A percentile compares a stretch with the other conserved stretches of the same genome.
phyloP scores from a whole-genome alignment of 2,329 filamentous ascomycete genomes.

The Verticillium longisporum region DNA sequence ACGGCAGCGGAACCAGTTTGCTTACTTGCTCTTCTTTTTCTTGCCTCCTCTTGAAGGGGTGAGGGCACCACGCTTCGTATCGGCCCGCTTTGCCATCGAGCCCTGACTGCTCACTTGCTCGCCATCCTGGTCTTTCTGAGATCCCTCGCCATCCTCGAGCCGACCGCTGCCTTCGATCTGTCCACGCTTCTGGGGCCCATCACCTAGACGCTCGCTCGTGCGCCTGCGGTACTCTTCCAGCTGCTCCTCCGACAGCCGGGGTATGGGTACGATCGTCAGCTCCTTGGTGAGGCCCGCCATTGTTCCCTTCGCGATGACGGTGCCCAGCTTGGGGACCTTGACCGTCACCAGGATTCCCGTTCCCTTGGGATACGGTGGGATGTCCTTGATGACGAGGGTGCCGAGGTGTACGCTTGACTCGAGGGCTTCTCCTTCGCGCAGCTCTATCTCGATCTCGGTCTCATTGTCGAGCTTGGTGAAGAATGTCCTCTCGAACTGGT shows the following conservation, averaged over 20 bases:
- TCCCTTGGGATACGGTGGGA: background rate
- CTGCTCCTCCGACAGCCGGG: background rate
- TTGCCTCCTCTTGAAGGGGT: too few relatives aligned
- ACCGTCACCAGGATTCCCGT: background rate
- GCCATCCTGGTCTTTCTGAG: background rate
- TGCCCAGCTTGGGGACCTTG: background rate
- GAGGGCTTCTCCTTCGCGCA: background rate
- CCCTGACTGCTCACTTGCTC: background rate
- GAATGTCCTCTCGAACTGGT: background rate
- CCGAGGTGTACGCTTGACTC: background rate
- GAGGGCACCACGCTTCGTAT: too few relatives aligned
- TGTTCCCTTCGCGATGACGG: background rate
- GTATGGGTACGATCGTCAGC: background rate
- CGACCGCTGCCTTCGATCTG: background rate
- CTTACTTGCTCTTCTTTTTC: too few relatives aligned
- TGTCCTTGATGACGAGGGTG: background rate
- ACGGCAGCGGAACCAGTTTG: too few relatives aligned
- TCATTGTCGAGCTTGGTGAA: background rate
- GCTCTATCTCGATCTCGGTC: background rate
- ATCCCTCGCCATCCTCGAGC: too few relatives aligned
- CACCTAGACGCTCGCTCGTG: background rate
- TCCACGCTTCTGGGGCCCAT: background rate
- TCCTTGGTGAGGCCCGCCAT: background rate
- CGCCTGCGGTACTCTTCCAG: background rate
- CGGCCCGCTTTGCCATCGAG: too few relatives aligned